These are phyloP conservation scores for Hamamelis virginiana DNA, from an alignment of 164 flowering plant genomes.

Conservation along the genomic window DNA sequence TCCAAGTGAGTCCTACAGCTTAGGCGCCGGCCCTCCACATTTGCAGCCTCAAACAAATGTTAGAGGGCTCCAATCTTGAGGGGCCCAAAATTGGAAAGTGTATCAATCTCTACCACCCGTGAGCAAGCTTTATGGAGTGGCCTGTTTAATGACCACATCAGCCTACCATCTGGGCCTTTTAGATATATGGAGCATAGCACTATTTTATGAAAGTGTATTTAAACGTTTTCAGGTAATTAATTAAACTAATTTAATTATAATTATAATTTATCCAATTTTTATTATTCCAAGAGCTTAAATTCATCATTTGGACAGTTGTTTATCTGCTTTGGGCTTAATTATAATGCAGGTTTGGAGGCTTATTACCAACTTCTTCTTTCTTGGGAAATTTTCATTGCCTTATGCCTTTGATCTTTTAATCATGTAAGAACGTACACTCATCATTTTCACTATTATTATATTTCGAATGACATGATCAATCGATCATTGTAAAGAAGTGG, in stretches of 20 bases:
- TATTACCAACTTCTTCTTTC: slow-evolving; percentile 43
- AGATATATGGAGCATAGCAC: slow-evolving; percentile 7
- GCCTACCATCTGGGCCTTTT: slow-evolving; percentile 37
- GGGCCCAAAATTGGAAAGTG: too few relatives aligned
- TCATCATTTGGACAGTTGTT: background rate
- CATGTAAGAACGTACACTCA: slow-evolving; percentile 32
- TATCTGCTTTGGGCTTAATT: slow-evolving; percentile 11
- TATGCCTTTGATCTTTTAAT: slow-evolving; percentile 47
- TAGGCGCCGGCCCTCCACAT: too few relatives aligned
- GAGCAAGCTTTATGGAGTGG: slow-evolving; percentile 47
- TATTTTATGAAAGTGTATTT: slow-evolving; percentile 31
- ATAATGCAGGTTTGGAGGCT: slow-evolving; percentile 34
- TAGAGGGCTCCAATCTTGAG: too few relatives aligned
- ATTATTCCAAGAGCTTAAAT: background rate
- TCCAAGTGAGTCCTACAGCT: too few relatives aligned
- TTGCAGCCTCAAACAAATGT: too few relatives aligned
- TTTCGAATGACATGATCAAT: background rate
- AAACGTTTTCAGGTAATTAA: slow-evolving; percentile 41
- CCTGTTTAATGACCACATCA: slow-evolving; percentile 46
- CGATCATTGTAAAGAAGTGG: background rate
- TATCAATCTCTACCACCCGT: slow-evolving; percentile 54
- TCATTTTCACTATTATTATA: background rate
- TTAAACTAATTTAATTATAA: too few relatives aligned
- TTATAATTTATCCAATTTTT: background rate
- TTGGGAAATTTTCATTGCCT: slow-evolving; percentile 39